Percentiles rank a stretch among this genome's conserved stretches.
These are phyloP conservation scores for Scleroderma bovista DNA, from an alignment of 768 basidiomycete species.

Conservation along the genomic window DNA sequence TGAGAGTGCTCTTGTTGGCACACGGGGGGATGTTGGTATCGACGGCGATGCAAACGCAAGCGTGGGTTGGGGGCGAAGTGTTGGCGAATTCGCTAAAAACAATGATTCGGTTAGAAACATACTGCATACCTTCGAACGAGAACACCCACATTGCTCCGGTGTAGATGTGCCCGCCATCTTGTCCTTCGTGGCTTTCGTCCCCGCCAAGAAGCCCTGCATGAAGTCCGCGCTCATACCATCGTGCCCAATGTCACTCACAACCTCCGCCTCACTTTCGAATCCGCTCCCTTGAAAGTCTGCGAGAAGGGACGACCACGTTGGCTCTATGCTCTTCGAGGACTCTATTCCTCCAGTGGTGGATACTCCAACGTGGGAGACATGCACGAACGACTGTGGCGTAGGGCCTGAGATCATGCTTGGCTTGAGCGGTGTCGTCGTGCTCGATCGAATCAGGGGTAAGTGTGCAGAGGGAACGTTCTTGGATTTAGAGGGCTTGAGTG, in stretches of 20 bases:
- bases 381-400: constrained; percentile 55
- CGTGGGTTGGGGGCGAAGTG: neutral
- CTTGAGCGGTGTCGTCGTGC: constrained; percentile 33
- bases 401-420: constrained; percentile 50
- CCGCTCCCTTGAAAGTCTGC: constrained; percentile 39
- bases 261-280: constrained; percentile 24
- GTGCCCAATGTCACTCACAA: constrained; percentile 13
- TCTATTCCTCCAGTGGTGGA: constrained; percentile 46
- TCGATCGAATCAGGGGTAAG: constrained; percentile 12
- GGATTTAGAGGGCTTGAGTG: constrained; percentile 1
- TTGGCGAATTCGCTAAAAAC: neutral
- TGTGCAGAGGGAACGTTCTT: neutral
- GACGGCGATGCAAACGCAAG: neutral
- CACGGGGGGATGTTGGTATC: neutral
- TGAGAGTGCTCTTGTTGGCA: neutral
- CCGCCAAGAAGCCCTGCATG: constrained; percentile 27
- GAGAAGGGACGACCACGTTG: constrained; percentile 46
- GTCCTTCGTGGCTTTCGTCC: neutral
- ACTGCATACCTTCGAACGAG: neutral
- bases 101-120: neutral
- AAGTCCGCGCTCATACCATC: constrained; percentile 25
- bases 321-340: constrained; percentile 47
- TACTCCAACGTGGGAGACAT: constrained; percentile 61
- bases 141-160: neutral
- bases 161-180: neutral